phyloP scores from a whole-genome alignment of 1,284 basidiomycete species.

The Austroboletus novae-zelandiae region DNA sequence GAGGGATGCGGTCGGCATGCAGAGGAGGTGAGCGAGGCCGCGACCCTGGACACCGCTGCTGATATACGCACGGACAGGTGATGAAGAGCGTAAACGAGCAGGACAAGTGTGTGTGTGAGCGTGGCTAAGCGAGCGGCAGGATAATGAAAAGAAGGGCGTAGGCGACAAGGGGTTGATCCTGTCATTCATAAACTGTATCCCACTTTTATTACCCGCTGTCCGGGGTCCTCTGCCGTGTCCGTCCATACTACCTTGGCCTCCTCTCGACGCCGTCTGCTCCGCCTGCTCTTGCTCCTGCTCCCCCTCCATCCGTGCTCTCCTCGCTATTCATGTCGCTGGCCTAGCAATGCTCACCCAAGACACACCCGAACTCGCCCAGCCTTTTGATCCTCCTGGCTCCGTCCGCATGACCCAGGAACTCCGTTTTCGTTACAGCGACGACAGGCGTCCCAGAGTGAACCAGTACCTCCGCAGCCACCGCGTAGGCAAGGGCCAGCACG shows the following conservation, averaged over 20 bases:
- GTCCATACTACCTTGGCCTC: background rate
- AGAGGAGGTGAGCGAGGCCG: constrained; percentile 50
- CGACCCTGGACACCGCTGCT: constrained; percentile 41
- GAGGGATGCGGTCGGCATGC: constrained; percentile 71
- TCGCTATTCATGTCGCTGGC: constrained; percentile 26
- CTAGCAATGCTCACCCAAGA: constrained; percentile 26
- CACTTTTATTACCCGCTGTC: constrained; percentile 27
- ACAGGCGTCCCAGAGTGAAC: constrained; percentile 61
- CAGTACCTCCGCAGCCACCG: constrained; percentile 71
- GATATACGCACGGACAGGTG: constrained; percentile 35
- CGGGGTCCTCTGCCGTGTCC: constrained; percentile 10
- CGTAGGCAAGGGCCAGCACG: constrained; percentile 81
- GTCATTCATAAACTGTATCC: constrained; percentile 7
- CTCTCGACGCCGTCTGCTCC: constrained; percentile 13
- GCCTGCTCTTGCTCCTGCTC: constrained; percentile 9
- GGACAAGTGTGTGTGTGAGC: constrained; percentile 62
- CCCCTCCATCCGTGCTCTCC: constrained; percentile 10
- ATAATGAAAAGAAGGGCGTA: constrained; percentile 6
- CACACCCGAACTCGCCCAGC: constrained; percentile 20
- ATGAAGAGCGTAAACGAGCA: constrained; percentile 55
- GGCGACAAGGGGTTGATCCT: constrained; percentile 10
- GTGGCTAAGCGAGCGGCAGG: constrained; percentile 25
- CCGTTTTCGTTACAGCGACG: constrained; percentile 35
- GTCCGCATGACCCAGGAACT: constrained; percentile 64
- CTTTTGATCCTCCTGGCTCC: constrained; percentile 45